A percentile compares a stretch with the other conserved stretches of the same genome.
These are phyloP conservation scores for Solanum sitiens DNA, from an alignment of 257 asterid genomes.

Conservation along the genomic window DNA sequence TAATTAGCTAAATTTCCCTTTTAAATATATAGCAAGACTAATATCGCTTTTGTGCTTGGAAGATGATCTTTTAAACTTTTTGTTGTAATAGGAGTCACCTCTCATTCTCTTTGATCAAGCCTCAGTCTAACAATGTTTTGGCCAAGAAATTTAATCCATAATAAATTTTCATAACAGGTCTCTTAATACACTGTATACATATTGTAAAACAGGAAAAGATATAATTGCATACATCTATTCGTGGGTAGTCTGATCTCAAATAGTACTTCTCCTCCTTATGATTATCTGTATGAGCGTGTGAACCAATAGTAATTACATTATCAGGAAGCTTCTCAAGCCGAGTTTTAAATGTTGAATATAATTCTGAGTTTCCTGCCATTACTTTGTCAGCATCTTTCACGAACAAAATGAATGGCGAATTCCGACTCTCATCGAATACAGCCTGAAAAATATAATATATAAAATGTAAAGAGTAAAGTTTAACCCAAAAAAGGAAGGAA, in stretches of 20 bases:
- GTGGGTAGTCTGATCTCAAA: neutral
- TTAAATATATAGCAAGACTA: neutral
- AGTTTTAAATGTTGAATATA: slow-evolving; percentile 46
- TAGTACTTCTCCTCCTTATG: slow-evolving; percentile 76
- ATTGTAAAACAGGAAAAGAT: neutral
- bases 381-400: slow-evolving; percentile 86
- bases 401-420: slow-evolving; percentile 71
- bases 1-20: too few species aligned
- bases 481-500: neutral
- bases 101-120: neutral
- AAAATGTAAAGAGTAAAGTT: neutral
- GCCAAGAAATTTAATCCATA: neutral
- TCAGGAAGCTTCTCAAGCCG: slow-evolving; percentile 77
- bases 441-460: slow-evolving; percentile 39
- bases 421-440: slow-evolving; percentile 55
- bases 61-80: neutral
- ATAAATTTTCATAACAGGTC: neutral
- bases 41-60: neutral
- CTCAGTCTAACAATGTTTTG: neutral
- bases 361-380: slow-evolving; percentile 57
- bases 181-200: neutral
- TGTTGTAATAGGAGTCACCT: neutral
- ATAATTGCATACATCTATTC: neutral
- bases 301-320: slow-evolving; percentile 66
- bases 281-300: slow-evolving; percentile 55